Percentiles rank a stretch among this genome's conserved stretches.
Conservation (phyloP, 2,329 filamentous ascomycete genomes). For the Lecanicillium sp. region DNA sequence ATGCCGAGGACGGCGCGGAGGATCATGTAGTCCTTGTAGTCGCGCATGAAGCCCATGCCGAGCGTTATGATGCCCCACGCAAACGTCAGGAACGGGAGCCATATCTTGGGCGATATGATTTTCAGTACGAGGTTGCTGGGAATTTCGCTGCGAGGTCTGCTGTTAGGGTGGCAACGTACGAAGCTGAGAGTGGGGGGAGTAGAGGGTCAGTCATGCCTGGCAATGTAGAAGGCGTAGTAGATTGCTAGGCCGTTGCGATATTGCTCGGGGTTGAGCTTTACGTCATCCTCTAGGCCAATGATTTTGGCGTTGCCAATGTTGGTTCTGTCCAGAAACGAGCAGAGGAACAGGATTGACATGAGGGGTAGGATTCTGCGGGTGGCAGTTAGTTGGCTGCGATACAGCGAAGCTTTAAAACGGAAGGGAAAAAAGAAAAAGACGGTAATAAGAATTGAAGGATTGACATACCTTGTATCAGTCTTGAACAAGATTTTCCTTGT, state of each 20-base stretch:
- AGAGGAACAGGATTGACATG: constrained; percentile 59
- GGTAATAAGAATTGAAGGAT: not conserved
- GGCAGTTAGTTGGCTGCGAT: constrained; percentile 1
- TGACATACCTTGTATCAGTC: constrained; percentile 22
- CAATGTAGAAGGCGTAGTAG: constrained; percentile 60
- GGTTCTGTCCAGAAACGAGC: constrained; percentile 61
- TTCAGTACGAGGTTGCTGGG: constrained; percentile 61
- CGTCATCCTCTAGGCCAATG: constrained; percentile 52
- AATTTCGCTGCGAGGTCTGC: constrained; percentile 42
- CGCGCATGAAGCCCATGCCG: constrained; percentile 49
- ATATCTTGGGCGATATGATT: constrained; percentile 52
- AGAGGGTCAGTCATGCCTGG: constrained; percentile 34
- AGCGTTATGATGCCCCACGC: constrained; percentile 55
- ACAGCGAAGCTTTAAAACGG: not conserved
- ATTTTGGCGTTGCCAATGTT: constrained; percentile 68
- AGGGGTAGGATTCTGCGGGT: constrained; percentile 50
- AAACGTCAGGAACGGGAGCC: constrained; percentile 51
- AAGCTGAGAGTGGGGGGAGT: not conserved
- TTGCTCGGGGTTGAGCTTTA: constrained; percentile 53
- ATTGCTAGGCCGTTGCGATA: constrained; percentile 60
- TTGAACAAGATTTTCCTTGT: constrained; percentile 24
- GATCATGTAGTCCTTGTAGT: constrained; percentile 51
- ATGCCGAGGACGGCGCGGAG: constrained; percentile 57
- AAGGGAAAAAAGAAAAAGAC: not conserved
- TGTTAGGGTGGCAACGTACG: not conserved